Conservation (phyloP, 139 green algal genomes). For the Edaphochlamys debaryana region DNA sequence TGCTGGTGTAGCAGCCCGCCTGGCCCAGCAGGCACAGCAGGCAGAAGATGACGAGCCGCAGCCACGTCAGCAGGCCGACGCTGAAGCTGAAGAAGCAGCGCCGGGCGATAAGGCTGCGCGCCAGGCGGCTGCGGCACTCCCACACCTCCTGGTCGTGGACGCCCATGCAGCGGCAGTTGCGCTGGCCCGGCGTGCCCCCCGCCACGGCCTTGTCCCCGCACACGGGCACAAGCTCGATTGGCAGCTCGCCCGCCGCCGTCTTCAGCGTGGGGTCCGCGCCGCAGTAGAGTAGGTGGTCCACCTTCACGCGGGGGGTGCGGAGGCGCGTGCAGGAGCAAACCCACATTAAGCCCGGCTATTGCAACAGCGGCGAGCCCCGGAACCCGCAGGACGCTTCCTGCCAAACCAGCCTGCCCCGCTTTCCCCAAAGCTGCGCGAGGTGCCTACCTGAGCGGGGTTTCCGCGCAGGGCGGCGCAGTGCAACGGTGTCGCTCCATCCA, state of each 20-base stretch:
- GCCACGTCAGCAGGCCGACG: conserved; percentile 51
- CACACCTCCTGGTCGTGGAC: conserved; percentile 71
- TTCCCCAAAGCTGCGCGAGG: no score
- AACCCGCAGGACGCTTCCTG: no score
- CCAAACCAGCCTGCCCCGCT: no score
- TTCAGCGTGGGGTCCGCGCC: conserved; percentile 67
- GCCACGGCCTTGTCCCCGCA: conserved; percentile 51
- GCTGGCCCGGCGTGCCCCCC: not conserved
- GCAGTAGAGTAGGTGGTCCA: conserved; percentile 79
- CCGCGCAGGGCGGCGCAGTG: conserved; percentile 81
- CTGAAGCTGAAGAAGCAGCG: conserved; percentile 57
- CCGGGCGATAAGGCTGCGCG: conserved; percentile 69
- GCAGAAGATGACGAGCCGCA: conserved; percentile 65
- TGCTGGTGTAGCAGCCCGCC: conserved; percentile 55
- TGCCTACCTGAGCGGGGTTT: conserved; percentile 64
- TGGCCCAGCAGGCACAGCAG: conserved; percentile 73
- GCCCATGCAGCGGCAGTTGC: conserved; percentile 71
- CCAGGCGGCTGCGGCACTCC: conserved; percentile 77
- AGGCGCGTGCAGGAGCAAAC: no score
- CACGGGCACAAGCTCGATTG: conserved; percentile 75
- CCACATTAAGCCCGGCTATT: no score
- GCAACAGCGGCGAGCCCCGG: no score
- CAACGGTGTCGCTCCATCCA: conserved; percentile 79
- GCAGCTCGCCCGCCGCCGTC: conserved; percentile 75
- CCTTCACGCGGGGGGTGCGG: conserved; percentile 44